A percentile compares a stretch with the other conserved stretches of the same genome.
Evolutionary conservation across 129 eudicot species (phyloP).

Genomic region (Pittosporum tobira): DNA sequence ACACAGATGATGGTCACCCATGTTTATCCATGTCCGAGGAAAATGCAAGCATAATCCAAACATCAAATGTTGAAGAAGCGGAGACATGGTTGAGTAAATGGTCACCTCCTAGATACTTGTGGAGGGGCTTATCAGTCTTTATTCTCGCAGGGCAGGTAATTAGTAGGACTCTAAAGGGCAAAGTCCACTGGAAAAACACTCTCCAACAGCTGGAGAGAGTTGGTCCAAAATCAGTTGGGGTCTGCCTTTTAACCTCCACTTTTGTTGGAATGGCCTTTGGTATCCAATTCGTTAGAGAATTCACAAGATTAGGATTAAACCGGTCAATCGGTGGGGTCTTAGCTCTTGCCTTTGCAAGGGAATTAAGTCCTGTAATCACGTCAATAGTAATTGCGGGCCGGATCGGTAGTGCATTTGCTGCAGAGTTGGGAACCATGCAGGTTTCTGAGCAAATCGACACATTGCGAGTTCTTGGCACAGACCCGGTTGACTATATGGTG

Average conservation of each 20-base stretch:
- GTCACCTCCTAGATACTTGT: conserved; percentile 77
- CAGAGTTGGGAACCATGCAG: conserved; percentile 94
- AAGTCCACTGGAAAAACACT: conserved; percentile 93
- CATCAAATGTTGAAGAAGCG: conserved; percentile 27
- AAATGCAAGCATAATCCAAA: conserved; percentile 17
- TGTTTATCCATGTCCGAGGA: conserved; percentile 34
- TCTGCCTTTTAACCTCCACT: conserved; percentile 76
- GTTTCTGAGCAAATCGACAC: conserved; percentile 94
- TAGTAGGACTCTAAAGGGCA: conserved; percentile 50
- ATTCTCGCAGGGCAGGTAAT: conserved; percentile 80
- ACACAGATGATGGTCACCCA: conserved; percentile 46
- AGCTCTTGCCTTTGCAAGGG: conserved; percentile 79
- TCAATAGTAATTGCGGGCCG: conserved; percentile 91
- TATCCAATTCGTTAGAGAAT: conserved; percentile 84
- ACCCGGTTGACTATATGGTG: conserved; percentile 82
- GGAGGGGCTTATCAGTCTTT: conserved; percentile 74
- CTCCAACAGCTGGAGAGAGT: conserved; percentile 90
- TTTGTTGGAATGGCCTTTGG: conserved; percentile 97
- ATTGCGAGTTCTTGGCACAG: conserved; percentile 68
- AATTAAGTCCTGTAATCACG: conserved; percentile 86
- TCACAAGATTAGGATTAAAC: conserved; percentile 81
- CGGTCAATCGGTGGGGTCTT: conserved; percentile 89
- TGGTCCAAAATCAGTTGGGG: conserved; percentile 96
- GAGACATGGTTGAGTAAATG: conserved; percentile 50
- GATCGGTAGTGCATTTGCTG: conserved; percentile 80